Conservation (phyloP, 805 yeast species). For the Candida sphagnicola region DNA sequence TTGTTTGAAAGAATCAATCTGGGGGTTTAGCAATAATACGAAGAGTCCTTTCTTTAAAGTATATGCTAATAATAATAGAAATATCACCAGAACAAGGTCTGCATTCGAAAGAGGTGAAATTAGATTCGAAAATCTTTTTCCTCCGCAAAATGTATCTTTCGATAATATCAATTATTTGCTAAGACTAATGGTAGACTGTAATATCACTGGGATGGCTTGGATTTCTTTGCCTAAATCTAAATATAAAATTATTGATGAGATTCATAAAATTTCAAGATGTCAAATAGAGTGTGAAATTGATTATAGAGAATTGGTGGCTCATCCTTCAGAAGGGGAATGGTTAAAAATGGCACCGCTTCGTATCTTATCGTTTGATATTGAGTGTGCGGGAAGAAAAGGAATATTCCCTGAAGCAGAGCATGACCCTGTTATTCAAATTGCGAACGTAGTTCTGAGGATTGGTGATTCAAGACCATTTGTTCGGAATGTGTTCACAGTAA, state of each 20-base stretch:
- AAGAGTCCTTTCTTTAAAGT: slow-evolving; percentile 79
- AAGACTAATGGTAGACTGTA: slow-evolving; percentile 88
- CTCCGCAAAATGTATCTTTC: slow-evolving; percentile 62
- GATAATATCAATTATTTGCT: slow-evolving; percentile 87
- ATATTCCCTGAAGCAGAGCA: slow-evolving; percentile 91
- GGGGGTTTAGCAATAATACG: slow-evolving; percentile 86
- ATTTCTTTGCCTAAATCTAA: slow-evolving; percentile 76
- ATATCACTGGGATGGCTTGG: slow-evolving; percentile 97
- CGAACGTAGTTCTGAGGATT: slow-evolving; percentile 82
- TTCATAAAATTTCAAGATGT: slow-evolving; percentile 60
- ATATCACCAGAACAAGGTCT: slow-evolving; percentile 64
- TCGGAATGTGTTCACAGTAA: slow-evolving; percentile 89
- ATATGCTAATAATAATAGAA: slow-evolving; percentile 59
- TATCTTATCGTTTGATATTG: slow-evolving; percentile 92
- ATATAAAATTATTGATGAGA: slow-evolving; percentile 46
- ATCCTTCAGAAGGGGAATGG: slow-evolving; percentile 91
- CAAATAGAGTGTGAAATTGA: slow-evolving; percentile 79
- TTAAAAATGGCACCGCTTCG: slow-evolving; percentile 90
- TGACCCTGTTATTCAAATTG: slow-evolving; percentile 96
- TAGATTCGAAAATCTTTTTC: slow-evolving; percentile 59
- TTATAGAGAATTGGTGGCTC: slow-evolving; percentile 68
- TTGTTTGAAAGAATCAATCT: slow-evolving; percentile 73
- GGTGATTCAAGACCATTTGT: slow-evolving; percentile 89
- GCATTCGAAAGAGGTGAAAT: slow-evolving; percentile 84
- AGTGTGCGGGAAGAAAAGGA: slow-evolving; percentile 97